phyloP scores from a whole-genome alignment of 108 stramenopile species.

The Nannochloropsis gaditana region DNA sequence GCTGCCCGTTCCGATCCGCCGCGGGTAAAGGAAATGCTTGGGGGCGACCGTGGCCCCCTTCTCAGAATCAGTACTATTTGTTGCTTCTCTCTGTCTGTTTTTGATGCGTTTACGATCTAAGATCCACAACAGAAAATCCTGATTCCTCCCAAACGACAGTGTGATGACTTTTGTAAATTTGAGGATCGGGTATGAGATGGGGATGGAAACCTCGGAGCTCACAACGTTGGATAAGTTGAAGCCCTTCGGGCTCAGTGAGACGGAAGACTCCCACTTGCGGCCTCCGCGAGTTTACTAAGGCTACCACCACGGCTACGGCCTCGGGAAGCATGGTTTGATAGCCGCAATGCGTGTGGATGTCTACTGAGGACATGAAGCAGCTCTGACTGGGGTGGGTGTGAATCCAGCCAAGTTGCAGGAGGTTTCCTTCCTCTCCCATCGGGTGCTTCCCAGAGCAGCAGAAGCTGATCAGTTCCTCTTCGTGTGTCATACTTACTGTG shows the following conservation, averaged over 20 bases:
- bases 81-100: neutral
- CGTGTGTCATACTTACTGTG: conserved; percentile 26
- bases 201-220: conserved; percentile 39
- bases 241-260: conserved; percentile 33
- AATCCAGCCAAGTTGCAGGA: conserved; percentile 45
- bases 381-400: conserved; percentile 46
- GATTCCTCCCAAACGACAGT: neutral
- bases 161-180: conserved; percentile 15
- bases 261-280: conserved; percentile 40
- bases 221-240: conserved; percentile 38
- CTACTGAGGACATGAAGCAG: conserved; percentile 44
- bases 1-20: too few species aligned
- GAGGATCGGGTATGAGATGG: conserved; percentile 22
- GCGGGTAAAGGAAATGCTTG: too few species aligned
- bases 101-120: neutral
- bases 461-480: conserved; percentile 41
- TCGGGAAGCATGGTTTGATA: conserved; percentile 49
- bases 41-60: too few species aligned
- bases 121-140: neutral
- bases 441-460: conserved; percentile 24
- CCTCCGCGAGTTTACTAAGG: conserved; percentile 33
- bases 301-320: conserved; percentile 45
- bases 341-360: conserved; percentile 46
- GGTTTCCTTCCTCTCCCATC: neutral
- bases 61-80: neutral